Percentiles rank a stretch among this genome's conserved stretches.
phyloP scores from a whole-genome alignment of 805 yeast species.

The Vanderwaltozyma tropicalis region DNA sequence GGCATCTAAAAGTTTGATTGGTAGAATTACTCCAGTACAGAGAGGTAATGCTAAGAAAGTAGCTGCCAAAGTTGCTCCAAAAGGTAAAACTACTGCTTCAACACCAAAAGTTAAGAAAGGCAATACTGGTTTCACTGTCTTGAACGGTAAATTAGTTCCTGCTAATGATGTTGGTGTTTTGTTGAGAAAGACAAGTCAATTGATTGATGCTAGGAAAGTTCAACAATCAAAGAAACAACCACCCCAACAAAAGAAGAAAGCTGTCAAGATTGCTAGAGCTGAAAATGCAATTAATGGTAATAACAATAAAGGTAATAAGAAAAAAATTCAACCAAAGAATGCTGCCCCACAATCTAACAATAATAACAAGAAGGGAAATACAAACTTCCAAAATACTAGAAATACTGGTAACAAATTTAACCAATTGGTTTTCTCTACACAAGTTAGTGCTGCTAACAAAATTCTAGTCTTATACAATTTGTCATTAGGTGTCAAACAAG shows the following conservation, averaged over 20 bases:
- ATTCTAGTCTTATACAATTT: conserved; percentile 17
- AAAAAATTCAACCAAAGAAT: not conserved
- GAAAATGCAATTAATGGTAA: not conserved
- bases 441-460: conserved; percentile 7
- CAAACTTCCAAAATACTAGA: not conserved
- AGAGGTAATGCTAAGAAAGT: not conserved
- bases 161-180: conserved; percentile 19
- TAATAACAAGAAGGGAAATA: not conserved
- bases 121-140: conserved; percentile 15
- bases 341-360: not conserved
- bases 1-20: not conserved
- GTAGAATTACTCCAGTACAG: not conserved
- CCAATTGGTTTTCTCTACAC: conserved; percentile 18
- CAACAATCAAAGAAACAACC: not conserved
- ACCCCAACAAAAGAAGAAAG: too few species aligned
- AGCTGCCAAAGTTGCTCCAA: not conserved
- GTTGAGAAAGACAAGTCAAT: conserved; percentile 9
- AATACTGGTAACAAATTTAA: not conserved
- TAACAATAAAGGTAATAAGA: not conserved
- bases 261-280: not conserved
- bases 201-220: not conserved
- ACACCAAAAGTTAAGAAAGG: not conserved
- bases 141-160: conserved; percentile 21
- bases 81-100: not conserved
- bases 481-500: conserved; percentile 21